Percentiles rank a stretch among this genome's conserved stretches.
phyloP scores from a whole-genome alignment of 2,329 filamentous ascomycete genomes.

The Berkeleyomyces rouxiae region DNA sequence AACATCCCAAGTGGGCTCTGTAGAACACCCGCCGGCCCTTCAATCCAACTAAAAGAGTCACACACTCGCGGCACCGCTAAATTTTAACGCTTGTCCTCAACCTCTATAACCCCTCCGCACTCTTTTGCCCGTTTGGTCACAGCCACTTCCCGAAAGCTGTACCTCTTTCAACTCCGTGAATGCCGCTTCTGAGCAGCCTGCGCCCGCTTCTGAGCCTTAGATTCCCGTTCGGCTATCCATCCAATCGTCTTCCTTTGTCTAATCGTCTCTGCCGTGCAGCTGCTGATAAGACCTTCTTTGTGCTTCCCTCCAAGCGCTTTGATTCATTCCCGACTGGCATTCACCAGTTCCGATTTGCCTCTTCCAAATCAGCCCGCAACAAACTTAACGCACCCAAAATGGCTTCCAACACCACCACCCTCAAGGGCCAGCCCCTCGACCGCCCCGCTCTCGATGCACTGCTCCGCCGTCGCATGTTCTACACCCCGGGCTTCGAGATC shows the following conservation, averaged over 20 bases:
- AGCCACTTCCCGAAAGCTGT: conserved; percentile 8
- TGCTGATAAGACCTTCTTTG: background rate
- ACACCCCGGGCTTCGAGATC: conserved; percentile 89
- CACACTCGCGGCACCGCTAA: background rate
- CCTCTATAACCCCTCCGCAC: background rate
- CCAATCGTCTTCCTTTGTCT: background rate
- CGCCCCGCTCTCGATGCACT: conserved; percentile 66
- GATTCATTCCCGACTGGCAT: background rate
- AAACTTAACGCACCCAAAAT: conserved; percentile 21
- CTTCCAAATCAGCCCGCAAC: background rate
- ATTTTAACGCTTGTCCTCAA: conserved; percentile 5
- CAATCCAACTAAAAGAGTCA: background rate
- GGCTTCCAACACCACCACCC: conserved; percentile 48
- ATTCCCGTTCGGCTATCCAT: background rate
- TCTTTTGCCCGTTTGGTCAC: background rate
- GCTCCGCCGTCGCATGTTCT: conserved; percentile 78
- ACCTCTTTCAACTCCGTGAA: conserved; percentile 4
- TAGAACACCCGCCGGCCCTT: background rate
- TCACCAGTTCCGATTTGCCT: background rate
- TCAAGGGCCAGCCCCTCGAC: conserved; percentile 82
- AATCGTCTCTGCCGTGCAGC: conserved; percentile 1
- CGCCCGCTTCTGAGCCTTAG: background rate
- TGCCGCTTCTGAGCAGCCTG: background rate
- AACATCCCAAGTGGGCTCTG: conserved; percentile 1
- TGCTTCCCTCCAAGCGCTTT: background rate